These are phyloP conservation scores for Phytopythium sindhum DNA, from an alignment of 352 stramenopile genomes.

Conservation along the genomic window DNA sequence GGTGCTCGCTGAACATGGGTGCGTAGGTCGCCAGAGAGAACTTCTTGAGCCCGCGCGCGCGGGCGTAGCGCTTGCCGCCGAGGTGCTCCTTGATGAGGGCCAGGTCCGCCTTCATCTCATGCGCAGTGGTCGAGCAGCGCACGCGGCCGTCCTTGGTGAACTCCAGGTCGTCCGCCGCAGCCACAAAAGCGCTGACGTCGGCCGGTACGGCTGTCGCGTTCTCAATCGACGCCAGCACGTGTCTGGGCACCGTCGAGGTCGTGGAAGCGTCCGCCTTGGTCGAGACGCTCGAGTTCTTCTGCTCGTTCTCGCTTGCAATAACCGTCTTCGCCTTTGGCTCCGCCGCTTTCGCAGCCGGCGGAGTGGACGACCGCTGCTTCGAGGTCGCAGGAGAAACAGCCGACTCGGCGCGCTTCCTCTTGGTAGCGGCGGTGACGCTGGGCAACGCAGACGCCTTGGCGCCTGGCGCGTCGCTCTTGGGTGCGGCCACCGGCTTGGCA, in stretches of 20 bases:
- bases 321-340: not conserved
- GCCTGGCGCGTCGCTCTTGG: not conserved
- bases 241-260: not conserved
- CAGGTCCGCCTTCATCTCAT: constrained; percentile 65
- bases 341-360: not conserved
- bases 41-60: constrained; percentile 30
- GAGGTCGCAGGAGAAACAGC: not conserved
- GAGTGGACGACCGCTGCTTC: not conserved
- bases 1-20: constrained; percentile 62
- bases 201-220: constrained; percentile 9
- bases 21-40: constrained; percentile 51
- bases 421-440: not conserved
- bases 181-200: constrained; percentile 41
- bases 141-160: constrained; percentile 47
- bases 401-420: constrained; percentile 6
- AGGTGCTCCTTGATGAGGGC: constrained; percentile 51
- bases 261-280: not conserved
- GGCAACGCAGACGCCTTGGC: not conserved
- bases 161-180: constrained; percentile 31
- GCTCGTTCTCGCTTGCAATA: not conserved
- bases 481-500: not conserved
- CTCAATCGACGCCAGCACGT: constrained; percentile 5
- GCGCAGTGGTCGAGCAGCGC: constrained; percentile 53
- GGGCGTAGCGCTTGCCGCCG: constrained; percentile 55
- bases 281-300: not conserved